These are phyloP conservation scores for Trichoderma hamatum DNA, from an alignment of 2,329 filamentous ascomycete species.

Conservation along the genomic window DNA sequence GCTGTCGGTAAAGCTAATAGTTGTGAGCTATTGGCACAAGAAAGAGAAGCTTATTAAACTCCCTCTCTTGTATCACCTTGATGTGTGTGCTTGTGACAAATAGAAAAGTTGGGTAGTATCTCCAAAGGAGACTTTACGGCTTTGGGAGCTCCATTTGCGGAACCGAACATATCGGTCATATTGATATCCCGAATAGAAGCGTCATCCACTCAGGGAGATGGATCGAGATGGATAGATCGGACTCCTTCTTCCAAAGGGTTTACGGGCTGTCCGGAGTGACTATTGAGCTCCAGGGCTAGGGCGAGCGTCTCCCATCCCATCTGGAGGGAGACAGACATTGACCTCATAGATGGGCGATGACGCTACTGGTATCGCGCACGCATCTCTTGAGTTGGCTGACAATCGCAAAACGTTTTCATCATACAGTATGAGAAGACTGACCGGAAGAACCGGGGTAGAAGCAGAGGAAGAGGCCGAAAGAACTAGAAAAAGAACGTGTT, in stretches of 20 bases:
- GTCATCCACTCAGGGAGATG: conserved; percentile 4
- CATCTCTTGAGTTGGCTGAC: background rate
- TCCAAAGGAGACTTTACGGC: background rate
- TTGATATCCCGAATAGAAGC: background rate
- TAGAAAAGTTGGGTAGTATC: background rate
- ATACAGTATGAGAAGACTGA: conserved; percentile 16
- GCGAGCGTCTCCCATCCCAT: background rate
- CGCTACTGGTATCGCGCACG: conserved; percentile 4
- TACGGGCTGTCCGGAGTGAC: conserved; percentile 8
- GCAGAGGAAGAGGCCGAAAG: background rate
- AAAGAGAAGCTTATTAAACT: background rate
- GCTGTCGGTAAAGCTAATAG: conserved; percentile 2
- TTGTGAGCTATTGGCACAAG: background rate
- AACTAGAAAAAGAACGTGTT: background rate
- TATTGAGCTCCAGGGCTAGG: conserved; percentile 5
- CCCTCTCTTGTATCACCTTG: conserved; percentile 1
- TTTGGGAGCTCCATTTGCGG: background rate
- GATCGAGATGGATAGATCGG: conserved; percentile 8
- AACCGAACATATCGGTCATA: background rate
- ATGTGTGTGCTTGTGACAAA: background rate
- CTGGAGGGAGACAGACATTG: conserved; percentile 21
- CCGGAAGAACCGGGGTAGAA: background rate
- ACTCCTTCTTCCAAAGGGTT: conserved; percentile 20
- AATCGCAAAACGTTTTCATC: conserved; percentile 5
- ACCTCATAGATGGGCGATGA: conserved; percentile 24